A percentile compares a stretch with the other conserved stretches of the same genome.
phyloP scores from a whole-genome alignment of 345 rosid genomes.

The Raphanus sativus region DNA sequence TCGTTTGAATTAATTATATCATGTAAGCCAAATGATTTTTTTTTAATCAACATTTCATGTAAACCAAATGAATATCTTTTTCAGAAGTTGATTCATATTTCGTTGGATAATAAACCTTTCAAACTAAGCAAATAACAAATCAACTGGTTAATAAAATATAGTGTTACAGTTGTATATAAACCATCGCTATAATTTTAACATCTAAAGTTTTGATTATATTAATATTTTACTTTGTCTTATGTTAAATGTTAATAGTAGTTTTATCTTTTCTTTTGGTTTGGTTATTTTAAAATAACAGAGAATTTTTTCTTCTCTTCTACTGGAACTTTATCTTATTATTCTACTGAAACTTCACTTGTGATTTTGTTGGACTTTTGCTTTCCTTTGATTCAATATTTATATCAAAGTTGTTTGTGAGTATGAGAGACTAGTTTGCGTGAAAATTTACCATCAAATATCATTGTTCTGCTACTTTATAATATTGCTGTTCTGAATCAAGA shows the following conservation, averaged over 20 bases:
- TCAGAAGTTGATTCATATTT: neutral
- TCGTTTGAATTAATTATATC: neutral
- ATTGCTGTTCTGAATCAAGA: slow-evolving; percentile 5
- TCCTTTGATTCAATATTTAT: slow-evolving; percentile 13
- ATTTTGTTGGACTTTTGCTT: slow-evolving; percentile 7
- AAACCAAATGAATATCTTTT: neutral
- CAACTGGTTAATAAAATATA: neutral
- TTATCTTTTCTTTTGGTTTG: neutral
- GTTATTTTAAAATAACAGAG: neutral
- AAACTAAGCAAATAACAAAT: neutral
- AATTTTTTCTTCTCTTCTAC: neutral
- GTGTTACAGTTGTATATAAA: neutral
- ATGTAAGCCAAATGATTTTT: neutral
- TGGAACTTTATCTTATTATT: neutral
- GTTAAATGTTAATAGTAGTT: neutral
- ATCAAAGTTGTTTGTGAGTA: neutral
- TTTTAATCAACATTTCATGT: neutral
- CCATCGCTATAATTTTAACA: neutral
- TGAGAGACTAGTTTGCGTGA: slow-evolving; percentile 10
- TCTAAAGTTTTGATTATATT: neutral
- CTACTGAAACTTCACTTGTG: neutral
- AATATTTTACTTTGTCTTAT: neutral
- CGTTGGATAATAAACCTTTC: neutral
- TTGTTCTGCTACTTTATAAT: neutral
- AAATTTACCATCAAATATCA: neutral